Conservation (phyloP, 225 moss, liverwort and hornwort species). For the Asterella californica region DNA sequence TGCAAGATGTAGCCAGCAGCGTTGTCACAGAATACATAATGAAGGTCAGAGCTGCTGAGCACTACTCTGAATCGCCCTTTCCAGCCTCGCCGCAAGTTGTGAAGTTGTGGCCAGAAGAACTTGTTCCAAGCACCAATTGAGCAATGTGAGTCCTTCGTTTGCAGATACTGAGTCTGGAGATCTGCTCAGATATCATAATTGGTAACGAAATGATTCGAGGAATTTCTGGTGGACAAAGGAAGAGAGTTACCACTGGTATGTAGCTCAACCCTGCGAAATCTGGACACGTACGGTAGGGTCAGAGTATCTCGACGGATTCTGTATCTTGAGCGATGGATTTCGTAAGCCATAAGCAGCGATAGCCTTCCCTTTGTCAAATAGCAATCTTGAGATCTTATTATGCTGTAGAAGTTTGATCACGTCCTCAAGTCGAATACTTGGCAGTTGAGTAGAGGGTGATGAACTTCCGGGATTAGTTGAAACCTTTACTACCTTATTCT, state of each 20-base stretch:
- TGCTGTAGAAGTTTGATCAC: neutral
- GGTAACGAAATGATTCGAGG: conserved; percentile 81
- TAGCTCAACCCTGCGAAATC: neutral
- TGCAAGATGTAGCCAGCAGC: conserved; percentile 50
- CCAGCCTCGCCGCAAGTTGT: neutral
- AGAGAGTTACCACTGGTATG: conserved; percentile 75
- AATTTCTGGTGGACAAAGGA: conserved; percentile 90
- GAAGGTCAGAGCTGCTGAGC: conserved; percentile 41
- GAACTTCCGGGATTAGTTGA: neutral
- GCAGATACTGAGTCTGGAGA: conserved; percentile 81
- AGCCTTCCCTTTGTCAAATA: neutral
- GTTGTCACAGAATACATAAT: conserved; percentile 59
- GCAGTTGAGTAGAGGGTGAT: neutral
- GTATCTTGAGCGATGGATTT: neutral
- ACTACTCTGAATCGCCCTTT: neutral
- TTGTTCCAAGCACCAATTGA: neutral
- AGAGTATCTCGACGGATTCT: neutral
- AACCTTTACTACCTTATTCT: neutral
- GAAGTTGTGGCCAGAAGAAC: no score
- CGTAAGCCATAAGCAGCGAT: neutral
- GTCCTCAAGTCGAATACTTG: neutral
- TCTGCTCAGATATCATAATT: conserved; percentile 68
- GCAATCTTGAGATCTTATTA: no score
- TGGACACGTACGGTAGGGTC: neutral
- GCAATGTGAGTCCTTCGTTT: neutral